These are phyloP conservation scores for Backusella luteola DNA, from an alignment of 192 early-diverging fungal genomes.

Conservation along the genomic window DNA sequence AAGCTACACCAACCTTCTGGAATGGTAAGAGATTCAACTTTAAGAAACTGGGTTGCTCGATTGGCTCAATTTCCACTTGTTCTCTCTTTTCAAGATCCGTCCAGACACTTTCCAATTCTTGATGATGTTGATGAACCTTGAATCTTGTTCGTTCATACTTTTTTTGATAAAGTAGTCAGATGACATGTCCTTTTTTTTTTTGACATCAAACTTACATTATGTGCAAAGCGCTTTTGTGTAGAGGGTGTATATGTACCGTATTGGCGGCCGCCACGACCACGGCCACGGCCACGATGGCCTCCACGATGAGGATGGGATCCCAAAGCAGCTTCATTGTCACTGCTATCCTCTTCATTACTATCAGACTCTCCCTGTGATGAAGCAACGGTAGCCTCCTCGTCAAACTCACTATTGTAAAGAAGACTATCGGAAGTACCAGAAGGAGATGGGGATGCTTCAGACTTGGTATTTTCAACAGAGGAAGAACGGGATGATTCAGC, in stretches of 20 bases:
- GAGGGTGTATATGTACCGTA: not conserved
- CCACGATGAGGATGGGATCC: not conserved
- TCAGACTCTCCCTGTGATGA: not conserved
- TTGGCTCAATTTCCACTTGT: conserved; percentile 28
- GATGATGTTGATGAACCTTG: conserved; percentile 43
- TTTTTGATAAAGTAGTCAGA: not conserved
- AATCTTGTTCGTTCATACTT: conserved; percentile 40
- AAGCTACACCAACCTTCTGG: conserved; percentile 81
- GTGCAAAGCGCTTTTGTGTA: not conserved
- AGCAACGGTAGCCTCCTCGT: not conserved
- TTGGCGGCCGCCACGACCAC: not conserved
- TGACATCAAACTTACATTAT: not conserved
- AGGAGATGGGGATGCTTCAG: not conserved
- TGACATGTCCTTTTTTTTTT: not conserved
- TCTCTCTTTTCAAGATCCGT: conserved; percentile 45
- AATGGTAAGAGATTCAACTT: conserved; percentile 82
- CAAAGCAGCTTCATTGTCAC: not conserved
- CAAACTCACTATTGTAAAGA: not conserved
- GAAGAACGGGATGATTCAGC: too few species aligned
- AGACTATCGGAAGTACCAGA: not conserved
- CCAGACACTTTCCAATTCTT: conserved; percentile 65
- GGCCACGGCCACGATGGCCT: not conserved
- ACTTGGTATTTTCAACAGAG: too few species aligned
- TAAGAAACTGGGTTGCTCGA: conserved; percentile 66
- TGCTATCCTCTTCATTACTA: not conserved